These are phyloP conservation scores for Mycothermus thermophilus DNA, from an alignment of 495 filamentous ascomycete genomes.

Conservation along the genomic window DNA sequence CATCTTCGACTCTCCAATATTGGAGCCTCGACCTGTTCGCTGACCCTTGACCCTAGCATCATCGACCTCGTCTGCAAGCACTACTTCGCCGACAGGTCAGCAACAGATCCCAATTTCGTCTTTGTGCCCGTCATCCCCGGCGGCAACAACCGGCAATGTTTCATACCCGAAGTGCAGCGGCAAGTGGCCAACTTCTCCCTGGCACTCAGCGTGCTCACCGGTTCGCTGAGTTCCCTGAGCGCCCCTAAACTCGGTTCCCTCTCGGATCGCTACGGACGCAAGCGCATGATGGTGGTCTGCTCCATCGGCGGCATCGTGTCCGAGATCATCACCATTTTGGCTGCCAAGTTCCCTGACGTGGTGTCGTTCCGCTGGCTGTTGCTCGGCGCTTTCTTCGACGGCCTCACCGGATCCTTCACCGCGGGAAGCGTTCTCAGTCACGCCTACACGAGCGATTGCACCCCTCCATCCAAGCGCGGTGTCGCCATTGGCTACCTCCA, in stretches of 20 bases:
- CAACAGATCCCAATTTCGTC: constrained; percentile 42
- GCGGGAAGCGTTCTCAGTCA: constrained; percentile 63
- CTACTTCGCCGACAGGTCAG: constrained; percentile 51
- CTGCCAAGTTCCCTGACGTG: constrained; percentile 57
- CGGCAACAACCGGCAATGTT: constrained; percentile 56
- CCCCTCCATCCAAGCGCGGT: constrained; percentile 58
- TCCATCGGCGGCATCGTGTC: constrained; percentile 51
- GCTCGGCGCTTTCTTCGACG: constrained; percentile 60
- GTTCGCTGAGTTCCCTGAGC: constrained; percentile 57
- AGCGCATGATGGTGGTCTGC: constrained; percentile 50
- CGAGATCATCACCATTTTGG: constrained; percentile 63
- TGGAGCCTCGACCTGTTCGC: not conserved
- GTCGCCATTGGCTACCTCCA: constrained; percentile 86
- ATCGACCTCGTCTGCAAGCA: constrained; percentile 65
- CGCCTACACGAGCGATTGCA: constrained; percentile 82
- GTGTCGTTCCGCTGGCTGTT: constrained; percentile 62
- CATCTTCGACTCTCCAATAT: not conserved
- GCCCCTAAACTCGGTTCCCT: constrained; percentile 71
- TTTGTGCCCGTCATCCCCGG: constrained; percentile 53
- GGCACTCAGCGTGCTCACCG: constrained; percentile 53
- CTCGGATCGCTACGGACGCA: constrained; percentile 81
- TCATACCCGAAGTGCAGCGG: constrained; percentile 52
- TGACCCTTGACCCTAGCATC: constrained; percentile 35
- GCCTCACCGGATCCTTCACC: constrained; percentile 76
- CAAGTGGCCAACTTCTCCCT: constrained; percentile 66